These are phyloP conservation scores for Mycotypha africana DNA, from an alignment of 371 early-diverging fungal genomes.

Conservation along the genomic window DNA sequence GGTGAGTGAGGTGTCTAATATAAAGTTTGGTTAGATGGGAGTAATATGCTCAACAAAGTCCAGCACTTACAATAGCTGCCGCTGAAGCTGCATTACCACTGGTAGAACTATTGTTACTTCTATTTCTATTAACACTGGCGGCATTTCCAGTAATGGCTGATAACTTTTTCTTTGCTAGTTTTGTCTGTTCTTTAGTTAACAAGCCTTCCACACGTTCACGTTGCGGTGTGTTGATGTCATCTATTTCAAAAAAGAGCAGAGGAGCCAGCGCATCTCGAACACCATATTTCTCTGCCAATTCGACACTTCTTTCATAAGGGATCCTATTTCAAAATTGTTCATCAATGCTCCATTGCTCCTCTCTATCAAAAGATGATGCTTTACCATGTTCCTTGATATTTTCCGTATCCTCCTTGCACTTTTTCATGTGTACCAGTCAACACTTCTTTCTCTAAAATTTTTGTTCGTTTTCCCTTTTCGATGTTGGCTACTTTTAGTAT, in stretches of 20 bases:
- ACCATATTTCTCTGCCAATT: conserved; percentile 67
- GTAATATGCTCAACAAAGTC: too few relatives aligned
- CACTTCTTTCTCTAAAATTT: conserved; percentile 89
- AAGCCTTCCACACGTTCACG: conserved; percentile 11
- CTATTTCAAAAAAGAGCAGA: conserved; percentile 59
- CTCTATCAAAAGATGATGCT: background rate
- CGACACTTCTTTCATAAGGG: conserved; percentile 65
- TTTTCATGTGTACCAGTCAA: conserved; percentile 85
- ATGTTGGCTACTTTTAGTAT: conserved; percentile 93
- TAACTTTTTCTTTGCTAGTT: background rate
- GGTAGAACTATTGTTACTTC: too few relatives aligned
- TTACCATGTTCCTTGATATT: conserved; percentile 93
- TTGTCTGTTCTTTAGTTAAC: conserved; percentile 34
- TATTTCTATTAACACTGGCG: too few relatives aligned
- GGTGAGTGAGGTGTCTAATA: background rate
- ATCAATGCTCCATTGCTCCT: background rate
- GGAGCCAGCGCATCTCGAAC: conserved; percentile 59
- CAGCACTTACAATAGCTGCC: too few relatives aligned
- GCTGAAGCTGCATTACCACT: too few relatives aligned
- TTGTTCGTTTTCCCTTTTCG: conserved; percentile 89
- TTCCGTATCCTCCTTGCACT: conserved; percentile 97
- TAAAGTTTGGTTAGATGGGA: too few relatives aligned
- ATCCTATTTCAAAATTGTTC: conserved; percentile 59
- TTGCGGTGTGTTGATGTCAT: conserved; percentile 7
- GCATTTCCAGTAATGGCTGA: too few relatives aligned